phyloP scores from a whole-genome alignment of 768 basidiomycete genomes.

The Mrakia frigida region DNA sequence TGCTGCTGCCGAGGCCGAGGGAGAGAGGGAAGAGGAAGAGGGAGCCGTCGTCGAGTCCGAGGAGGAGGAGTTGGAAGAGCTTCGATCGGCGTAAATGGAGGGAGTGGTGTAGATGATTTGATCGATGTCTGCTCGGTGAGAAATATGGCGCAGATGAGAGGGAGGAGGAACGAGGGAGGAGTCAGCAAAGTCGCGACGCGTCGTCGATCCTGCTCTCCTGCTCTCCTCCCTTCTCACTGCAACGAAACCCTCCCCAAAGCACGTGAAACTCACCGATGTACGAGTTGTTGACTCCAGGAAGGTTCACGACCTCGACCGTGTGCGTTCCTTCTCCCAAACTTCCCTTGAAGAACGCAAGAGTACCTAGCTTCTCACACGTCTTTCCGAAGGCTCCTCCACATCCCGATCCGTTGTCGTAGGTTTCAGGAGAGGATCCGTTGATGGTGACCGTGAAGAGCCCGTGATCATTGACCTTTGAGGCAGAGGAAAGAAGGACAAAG shows the following conservation, averaged over 20 bases:
- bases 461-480: slow-evolving; percentile 42
- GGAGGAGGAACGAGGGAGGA: too few species aligned
- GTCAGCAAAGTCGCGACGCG: too few species aligned
- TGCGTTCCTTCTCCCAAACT: slow-evolving; percentile 38
- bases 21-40: not conserved
- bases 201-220: too few species aligned
- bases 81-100: slow-evolving; percentile 29
- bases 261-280: slow-evolving; percentile 39
- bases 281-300: slow-evolving; percentile 34
- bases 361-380: slow-evolving; percentile 42
- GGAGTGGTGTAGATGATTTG: slow-evolving; percentile 34
- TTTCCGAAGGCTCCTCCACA: slow-evolving; percentile 39
- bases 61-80: not conserved
- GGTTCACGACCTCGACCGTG: slow-evolving; percentile 37
- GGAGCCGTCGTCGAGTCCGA: not conserved
- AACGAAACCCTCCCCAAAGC: not conserved
- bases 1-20: slow-evolving; percentile 7
- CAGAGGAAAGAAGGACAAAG: not conserved
- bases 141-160: too few species aligned
- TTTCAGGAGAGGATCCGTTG: slow-evolving; percentile 30
- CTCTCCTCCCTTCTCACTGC: not conserved
- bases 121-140: slow-evolving; percentile 31
- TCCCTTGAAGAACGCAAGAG: slow-evolving; percentile 37
- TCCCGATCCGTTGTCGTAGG: slow-evolving; percentile 37
- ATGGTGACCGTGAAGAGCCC: slow-evolving; percentile 39